Conservation (phyloP, 306 rosid species). For the Quercus bicolor region DNA sequence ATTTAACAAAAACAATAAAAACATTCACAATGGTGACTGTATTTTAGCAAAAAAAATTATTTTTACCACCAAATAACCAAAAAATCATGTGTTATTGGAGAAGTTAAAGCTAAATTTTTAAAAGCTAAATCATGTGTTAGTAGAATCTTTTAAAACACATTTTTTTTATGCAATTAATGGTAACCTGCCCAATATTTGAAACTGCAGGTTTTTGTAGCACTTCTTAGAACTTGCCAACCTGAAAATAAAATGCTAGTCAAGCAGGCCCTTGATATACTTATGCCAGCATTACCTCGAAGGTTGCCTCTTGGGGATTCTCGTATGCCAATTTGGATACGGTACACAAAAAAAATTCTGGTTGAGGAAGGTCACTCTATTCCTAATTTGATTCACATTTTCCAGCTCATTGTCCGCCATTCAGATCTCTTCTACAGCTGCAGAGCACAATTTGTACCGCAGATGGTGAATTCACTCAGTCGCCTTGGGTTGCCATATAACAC, state of each 20-base stretch:
- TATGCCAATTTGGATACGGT: slow-evolving; percentile 98
- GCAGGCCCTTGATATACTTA: slow-evolving; percentile 98
- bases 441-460: slow-evolving; percentile 99
- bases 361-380: slow-evolving; percentile 99
- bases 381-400: slow-evolving; percentile 96
- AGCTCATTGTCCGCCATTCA: slow-evolving; percentile 97
- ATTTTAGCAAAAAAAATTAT: too few relatives aligned
- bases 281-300: slow-evolving; percentile 99
- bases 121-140: too few relatives aligned
- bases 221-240: slow-evolving; percentile 97
- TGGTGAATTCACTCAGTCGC: slow-evolving; percentile 98
- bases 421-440: slow-evolving; percentile 98
- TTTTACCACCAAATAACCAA: too few relatives aligned
- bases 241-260: slow-evolving; percentile 99
- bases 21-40: too few relatives aligned
- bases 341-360: slow-evolving; percentile 90
- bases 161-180: neutral
- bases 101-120: too few relatives aligned
- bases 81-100: too few relatives aligned
- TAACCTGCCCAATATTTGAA: slow-evolving; percentile 25
- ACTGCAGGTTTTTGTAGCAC: slow-evolving; percentile 97
- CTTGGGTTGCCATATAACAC: slow-evolving; percentile 96
- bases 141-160: too few relatives aligned
- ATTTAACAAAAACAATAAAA: too few relatives aligned
- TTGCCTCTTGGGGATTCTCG: slow-evolving; percentile 94